Evolutionary conservation across 306 rosid species (phyloP).

Genomic region (Begonia masoniana): DNA sequence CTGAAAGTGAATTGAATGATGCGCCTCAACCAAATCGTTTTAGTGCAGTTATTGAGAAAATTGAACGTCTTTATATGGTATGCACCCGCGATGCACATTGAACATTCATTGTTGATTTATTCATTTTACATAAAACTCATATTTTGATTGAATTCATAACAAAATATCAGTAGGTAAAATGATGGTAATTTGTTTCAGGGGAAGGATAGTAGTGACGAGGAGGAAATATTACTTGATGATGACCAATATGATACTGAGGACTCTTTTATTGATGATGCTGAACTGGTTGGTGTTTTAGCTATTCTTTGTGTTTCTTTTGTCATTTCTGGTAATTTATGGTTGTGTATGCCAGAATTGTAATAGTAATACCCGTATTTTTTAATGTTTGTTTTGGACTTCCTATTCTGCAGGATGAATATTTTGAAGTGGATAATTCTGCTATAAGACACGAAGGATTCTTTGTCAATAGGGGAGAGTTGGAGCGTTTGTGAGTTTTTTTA

Average conservation of each 20-base stretch:
- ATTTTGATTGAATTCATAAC: too few species aligned
- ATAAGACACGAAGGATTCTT: conserved; percentile 93
- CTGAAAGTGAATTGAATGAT: conserved; percentile 53
- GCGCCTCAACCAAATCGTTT: conserved; percentile 69
- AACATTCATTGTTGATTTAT: too few species aligned
- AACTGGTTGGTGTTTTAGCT: conserved; percentile 55
- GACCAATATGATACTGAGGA: conserved; percentile 98
- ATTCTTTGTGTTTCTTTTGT: not conserved
- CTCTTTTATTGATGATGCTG: conserved; percentile 94
- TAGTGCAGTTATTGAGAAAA: conserved; percentile 96
- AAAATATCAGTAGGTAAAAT: not conserved
- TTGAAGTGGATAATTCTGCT: conserved; percentile 84
- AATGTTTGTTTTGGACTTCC: not conserved
- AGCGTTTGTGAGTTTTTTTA: conserved; percentile 58
- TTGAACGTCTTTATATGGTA: conserved; percentile 93
- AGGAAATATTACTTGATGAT: conserved; percentile 75
- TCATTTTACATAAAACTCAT: too few species aligned
- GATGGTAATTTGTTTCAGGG: conserved; percentile 42
- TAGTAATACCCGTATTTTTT: conserved; percentile 6
- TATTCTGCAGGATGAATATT: conserved; percentile 86
- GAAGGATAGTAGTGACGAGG: conserved; percentile 92
- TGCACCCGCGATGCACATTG: not conserved
- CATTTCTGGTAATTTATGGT: conserved; percentile 13
- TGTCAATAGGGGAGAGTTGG: conserved; percentile 85
- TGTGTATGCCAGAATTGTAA: conserved; percentile 3